phyloP scores from a whole-genome alignment of 2,329 filamentous ascomycete species.

The Daldinia sp. region DNA sequence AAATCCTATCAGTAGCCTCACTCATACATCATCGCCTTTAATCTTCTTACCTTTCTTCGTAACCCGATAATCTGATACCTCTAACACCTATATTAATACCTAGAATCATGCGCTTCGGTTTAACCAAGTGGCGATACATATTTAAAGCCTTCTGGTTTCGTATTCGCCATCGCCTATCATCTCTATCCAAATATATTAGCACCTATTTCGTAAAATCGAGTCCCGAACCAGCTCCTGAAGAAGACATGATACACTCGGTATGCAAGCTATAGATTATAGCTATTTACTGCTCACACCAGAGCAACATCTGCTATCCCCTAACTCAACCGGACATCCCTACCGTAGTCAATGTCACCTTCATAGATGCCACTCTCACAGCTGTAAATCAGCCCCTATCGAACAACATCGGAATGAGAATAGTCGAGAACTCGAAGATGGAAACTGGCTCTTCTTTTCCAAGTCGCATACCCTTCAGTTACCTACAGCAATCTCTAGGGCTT shows the following conservation, averaged over 20 bases:
- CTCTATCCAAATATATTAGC: constrained; percentile 26
- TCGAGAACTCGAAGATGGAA: constrained; percentile 36
- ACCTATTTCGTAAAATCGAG: constrained; percentile 21
- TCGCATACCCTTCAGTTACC: constrained; percentile 19
- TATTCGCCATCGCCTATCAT: constrained; percentile 19
- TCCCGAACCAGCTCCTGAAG: no score
- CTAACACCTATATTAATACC: constrained; percentile 1
- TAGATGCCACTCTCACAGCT: constrained; percentile 31
- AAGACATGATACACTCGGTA: constrained; percentile 34
- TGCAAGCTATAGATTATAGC: constrained; percentile 34
- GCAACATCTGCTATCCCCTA: constrained; percentile 11
- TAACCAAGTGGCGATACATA: constrained; percentile 37
- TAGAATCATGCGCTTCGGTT: constrained; percentile 34
- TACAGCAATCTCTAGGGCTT: constrained; percentile 15
- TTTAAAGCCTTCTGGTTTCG: constrained; percentile 30
- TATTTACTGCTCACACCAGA: constrained; percentile 13
- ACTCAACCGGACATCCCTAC: constrained; percentile 25
- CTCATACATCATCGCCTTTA: neutral
- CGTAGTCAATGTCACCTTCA: constrained; percentile 13
- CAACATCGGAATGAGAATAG: constrained; percentile 30
- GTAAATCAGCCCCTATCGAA: constrained; percentile 14
- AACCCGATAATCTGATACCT: neutral
- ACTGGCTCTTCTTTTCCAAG: constrained; percentile 12
- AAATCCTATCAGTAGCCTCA: no score
- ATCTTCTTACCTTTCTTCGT: neutral